A percentile compares a stretch with the other conserved stretches of the same genome.
phyloP scores from a whole-genome alignment of 2,329 filamentous ascomycete genomes.

The Alternaria novae-zelandiae region DNA sequence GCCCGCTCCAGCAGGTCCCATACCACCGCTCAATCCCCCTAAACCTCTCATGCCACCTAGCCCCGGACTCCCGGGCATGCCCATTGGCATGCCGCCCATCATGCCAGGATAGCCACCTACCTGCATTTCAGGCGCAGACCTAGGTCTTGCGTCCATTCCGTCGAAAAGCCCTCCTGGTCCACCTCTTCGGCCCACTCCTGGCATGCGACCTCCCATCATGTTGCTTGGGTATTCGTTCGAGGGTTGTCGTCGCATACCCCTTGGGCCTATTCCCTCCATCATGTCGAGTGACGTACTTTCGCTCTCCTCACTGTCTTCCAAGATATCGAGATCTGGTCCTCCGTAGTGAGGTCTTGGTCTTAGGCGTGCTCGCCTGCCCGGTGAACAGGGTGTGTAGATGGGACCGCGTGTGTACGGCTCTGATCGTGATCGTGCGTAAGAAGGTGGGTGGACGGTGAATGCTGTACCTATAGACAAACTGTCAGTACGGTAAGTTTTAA shows the following conservation, averaged over 20 bases:
- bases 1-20: neutral
- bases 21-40: neutral
- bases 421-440: neutral
- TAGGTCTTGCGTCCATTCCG: neutral
- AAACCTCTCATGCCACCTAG: neutral
- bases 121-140: conserved; percentile 9
- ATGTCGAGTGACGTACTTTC: neutral
- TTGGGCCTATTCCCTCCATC: neutral
- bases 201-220: conserved; percentile 1
- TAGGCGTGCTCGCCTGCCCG: neutral
- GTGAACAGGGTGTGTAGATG: conserved; percentile 3
- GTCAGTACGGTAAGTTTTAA: neutral
- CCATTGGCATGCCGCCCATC: neutral
- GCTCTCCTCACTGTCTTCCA: conserved; percentile 5
- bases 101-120: neutral
- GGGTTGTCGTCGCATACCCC: neutral
- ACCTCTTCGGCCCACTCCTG: neutral
- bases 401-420: neutral
- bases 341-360: neutral
- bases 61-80: neutral
- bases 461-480: neutral
- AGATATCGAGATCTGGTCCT: conserved; percentile 1
- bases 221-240: neutral
- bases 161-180: neutral
- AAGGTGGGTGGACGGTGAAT: conserved; percentile 10